These are phyloP conservation scores for Apocynum venetum DNA, from an alignment of 257 asterid genomes.

Conservation along the genomic window DNA sequence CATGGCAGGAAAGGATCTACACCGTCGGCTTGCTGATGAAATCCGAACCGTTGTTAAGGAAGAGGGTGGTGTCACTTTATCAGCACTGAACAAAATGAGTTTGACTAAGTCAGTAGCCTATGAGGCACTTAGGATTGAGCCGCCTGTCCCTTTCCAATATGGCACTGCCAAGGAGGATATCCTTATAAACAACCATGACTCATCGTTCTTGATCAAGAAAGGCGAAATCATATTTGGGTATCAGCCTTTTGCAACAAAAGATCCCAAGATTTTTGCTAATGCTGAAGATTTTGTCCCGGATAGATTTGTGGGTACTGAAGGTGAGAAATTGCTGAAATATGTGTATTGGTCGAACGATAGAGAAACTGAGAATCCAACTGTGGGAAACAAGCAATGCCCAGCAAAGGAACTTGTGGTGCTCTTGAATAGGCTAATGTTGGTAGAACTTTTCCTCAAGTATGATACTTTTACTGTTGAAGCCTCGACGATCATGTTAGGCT, in stretches of 20 bases:
- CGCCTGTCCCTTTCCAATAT: constrained; percentile 71
- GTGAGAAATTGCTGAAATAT: constrained; percentile 43
- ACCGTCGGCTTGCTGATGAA: constrained; percentile 50
- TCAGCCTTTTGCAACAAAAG: constrained; percentile 67
- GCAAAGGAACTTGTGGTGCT: constrained; percentile 53
- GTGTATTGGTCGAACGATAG: constrained; percentile 84
- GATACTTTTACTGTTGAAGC: constrained; percentile 50
- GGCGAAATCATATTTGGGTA: constrained; percentile 78
- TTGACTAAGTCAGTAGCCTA: constrained; percentile 62
- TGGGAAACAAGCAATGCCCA: constrained; percentile 64
- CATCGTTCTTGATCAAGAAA: constrained; percentile 47
- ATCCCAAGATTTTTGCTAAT: constrained; percentile 37
- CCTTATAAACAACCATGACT: constrained; percentile 47
- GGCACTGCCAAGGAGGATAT: constrained; percentile 55
- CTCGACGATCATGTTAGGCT: constrained; percentile 36
- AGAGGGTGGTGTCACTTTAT: constrained; percentile 37
- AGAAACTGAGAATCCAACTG: constrained; percentile 45
- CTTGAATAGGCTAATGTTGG: constrained; percentile 55
- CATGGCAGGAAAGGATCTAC: constrained; percentile 47
- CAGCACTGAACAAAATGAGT: constrained; percentile 42
- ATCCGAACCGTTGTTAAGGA: constrained; percentile 46
- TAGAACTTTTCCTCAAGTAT: constrained; percentile 57
- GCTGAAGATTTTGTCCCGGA: constrained; percentile 48
- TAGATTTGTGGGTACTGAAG: constrained; percentile 62
- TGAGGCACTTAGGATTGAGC: constrained; percentile 63